A percentile compares a stretch with the other conserved stretches of the same genome.
Evolutionary conservation across 2,329 filamentous ascomycete species (phyloP).

Genomic region (Clonostachys rhizophaga): DNA sequence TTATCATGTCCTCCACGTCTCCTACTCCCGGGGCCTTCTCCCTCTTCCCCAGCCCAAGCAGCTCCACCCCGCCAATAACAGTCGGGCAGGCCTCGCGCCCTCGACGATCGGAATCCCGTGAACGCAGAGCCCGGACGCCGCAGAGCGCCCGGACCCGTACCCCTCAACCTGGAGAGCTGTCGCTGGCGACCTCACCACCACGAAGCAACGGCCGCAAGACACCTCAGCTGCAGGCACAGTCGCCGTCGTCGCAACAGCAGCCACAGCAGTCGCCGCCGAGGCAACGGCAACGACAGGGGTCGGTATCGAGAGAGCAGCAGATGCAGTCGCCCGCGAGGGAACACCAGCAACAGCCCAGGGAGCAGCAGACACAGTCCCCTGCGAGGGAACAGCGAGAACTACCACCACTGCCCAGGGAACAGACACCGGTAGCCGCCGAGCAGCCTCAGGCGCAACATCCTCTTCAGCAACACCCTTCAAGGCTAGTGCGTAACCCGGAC

Average conservation of each 20-base stretch:
- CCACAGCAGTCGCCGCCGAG: neutral
- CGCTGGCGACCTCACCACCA: conserved; percentile 10
- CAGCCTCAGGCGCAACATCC: conserved; percentile 10
- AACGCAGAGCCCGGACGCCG: conserved; percentile 27
- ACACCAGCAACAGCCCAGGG: conserved; percentile 1
- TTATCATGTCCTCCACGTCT: conserved; percentile 15
- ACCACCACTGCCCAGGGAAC: neutral
- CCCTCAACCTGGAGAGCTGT: conserved; percentile 12
- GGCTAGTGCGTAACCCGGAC: conserved; percentile 24
- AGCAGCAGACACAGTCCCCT: neutral
- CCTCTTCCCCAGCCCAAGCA: conserved; percentile 48
- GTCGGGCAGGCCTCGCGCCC: conserved; percentile 31
- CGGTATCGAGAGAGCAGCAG: neutral
- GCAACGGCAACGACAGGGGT: neutral
- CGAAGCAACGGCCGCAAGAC: conserved; percentile 13
- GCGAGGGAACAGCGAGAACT: neutral
- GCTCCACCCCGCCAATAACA: conserved; percentile 19
- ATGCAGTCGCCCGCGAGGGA: neutral
- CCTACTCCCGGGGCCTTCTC: conserved; percentile 44
- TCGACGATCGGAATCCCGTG: conserved; percentile 28
- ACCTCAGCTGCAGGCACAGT: conserved; percentile 6
- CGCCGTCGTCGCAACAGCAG: conserved; percentile 12
- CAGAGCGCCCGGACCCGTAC: conserved; percentile 18
- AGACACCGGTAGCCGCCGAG: neutral
- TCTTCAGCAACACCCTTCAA: conserved; percentile 10